These are phyloP conservation scores for Meyerozyma carpophila DNA, from an alignment of 1,139 yeast species.

Conservation along the genomic window DNA sequence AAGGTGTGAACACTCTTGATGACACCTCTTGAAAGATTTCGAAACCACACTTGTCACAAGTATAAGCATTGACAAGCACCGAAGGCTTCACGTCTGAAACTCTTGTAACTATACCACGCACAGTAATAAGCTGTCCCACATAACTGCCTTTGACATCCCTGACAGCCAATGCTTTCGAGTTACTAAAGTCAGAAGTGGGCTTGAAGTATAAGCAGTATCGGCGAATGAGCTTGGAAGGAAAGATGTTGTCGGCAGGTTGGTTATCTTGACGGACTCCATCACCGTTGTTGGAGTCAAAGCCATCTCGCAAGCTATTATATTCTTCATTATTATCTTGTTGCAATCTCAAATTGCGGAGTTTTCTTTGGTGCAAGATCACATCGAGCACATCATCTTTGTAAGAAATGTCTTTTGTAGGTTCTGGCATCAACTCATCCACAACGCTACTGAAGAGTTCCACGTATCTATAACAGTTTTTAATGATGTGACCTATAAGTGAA, in stretches of 20 bases:
- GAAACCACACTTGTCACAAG: conserved; percentile 96
- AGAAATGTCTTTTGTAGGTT: conserved; percentile 68
- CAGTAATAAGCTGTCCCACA: conserved; percentile 83
- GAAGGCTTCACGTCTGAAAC: conserved; percentile 96
- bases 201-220: conserved; percentile 83
- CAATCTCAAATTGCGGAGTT: conserved; percentile 69
- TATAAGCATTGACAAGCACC: conserved; percentile 86
- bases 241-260: conserved; percentile 37
- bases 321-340: conserved; percentile 64
- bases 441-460: conserved; percentile 70
- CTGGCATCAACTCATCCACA: conserved; percentile 79
- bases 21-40: conserved; percentile 95
- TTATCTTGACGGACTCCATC: conserved; percentile 15
- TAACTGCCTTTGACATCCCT: conserved; percentile 82
- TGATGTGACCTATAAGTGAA: conserved; percentile 50
- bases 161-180: conserved; percentile 68
- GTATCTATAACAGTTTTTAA: conserved; percentile 73
- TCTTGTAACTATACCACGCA: conserved; percentile 91
- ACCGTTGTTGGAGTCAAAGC: conserved; percentile 19
- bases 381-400: conserved; percentile 90
- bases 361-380: conserved; percentile 86
- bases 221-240: conserved; percentile 83
- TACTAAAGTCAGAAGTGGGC: conserved; percentile 53
- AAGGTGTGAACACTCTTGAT: conserved; percentile 78
- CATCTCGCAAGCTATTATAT: conserved; percentile 32